A percentile compares a stretch with the other conserved stretches of the same genome.
Evolutionary conservation across 73 alveolate species (phyloP).

Genomic region (Paramecium pentaurelia): DNA sequence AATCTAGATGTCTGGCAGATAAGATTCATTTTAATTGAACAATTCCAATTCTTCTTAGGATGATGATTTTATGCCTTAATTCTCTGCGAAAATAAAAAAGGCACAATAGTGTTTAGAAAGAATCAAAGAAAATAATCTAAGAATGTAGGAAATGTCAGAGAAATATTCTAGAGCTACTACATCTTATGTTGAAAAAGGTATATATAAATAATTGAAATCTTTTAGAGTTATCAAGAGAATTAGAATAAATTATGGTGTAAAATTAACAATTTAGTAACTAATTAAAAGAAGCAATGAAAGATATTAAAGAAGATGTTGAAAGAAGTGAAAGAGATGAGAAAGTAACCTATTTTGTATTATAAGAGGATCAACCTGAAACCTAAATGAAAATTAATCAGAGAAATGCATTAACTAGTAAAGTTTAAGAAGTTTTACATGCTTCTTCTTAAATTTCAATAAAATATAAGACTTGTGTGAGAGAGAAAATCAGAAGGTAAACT

Average conservation of each 20-base stretch:
- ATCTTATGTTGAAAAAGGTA: neutral
- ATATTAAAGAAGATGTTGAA: slow-evolving; percentile 2
- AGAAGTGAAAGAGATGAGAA: neutral
- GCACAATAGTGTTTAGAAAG: neutral
- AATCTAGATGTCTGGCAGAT: slow-evolving; percentile 19
- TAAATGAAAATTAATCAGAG: neutral
- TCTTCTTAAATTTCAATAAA: neutral
- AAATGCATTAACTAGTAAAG: neutral
- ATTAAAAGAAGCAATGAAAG: neutral
- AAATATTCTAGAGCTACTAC: neutral
- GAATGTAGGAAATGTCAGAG: neutral
- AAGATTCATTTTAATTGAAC: neutral
- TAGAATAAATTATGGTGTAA: neutral
- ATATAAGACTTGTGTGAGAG: slow-evolving; percentile 7
- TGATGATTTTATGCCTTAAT: slow-evolving; percentile 42
- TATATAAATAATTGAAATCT: neutral
- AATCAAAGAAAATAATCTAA: neutral
- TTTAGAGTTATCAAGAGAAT: neutral
- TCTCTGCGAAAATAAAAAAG: neutral
- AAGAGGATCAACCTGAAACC: slow-evolving; percentile 44
- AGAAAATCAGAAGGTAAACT: neutral
- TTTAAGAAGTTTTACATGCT: neutral
- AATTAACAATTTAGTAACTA: neutral
- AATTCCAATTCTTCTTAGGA: neutral
- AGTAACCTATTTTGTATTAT: neutral